Evolutionary conservation across 805 yeast species (phyloP).

Genomic region (Wickerhamiella hasegawae): DNA sequence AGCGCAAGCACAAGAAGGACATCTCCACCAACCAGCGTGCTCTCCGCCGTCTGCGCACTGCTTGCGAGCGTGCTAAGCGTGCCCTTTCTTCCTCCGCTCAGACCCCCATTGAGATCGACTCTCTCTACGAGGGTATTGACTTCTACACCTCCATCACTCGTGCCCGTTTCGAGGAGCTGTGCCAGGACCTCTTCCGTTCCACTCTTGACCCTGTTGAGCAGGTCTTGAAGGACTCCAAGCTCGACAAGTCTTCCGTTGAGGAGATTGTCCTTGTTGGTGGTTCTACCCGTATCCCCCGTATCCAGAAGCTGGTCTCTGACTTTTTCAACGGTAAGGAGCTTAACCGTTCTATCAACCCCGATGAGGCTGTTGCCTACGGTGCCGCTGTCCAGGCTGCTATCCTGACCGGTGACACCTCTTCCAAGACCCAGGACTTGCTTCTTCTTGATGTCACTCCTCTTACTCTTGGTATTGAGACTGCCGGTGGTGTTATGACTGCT

Average conservation of each 20-base stretch:
- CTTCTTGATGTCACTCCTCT: constrained; percentile 95
- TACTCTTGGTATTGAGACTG: constrained; percentile 95
- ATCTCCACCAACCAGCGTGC: constrained; percentile 89
- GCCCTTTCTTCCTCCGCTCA: constrained; percentile 91
- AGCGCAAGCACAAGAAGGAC: constrained; percentile 96
- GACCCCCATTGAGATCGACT: constrained; percentile 89
- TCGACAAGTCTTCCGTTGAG: constrained; percentile 77
- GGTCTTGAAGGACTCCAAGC: constrained; percentile 78
- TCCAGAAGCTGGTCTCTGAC: constrained; percentile 88
- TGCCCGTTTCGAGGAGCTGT: constrained; percentile 94
- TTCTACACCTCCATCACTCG: constrained; percentile 93
- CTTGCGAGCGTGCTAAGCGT: constrained; percentile 99
- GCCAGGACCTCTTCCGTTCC: constrained; percentile 86
- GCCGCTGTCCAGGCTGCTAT: constrained; percentile 98
- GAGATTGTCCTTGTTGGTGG: constrained; percentile 96
- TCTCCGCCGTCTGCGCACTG: constrained; percentile 94
- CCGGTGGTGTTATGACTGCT: constrained; percentile 98
- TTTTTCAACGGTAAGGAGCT: constrained; percentile 97
- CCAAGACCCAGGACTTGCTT: constrained; percentile 89
- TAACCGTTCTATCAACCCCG: constrained; percentile 92
- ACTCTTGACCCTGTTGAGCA: constrained; percentile 91
- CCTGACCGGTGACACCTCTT: constrained; percentile 87
- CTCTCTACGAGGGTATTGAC: constrained; percentile 87
- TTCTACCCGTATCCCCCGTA: constrained; percentile 95
- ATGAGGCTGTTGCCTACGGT: constrained; percentile 98